Base-by-base conservation (phyloP, 2,329 filamentous ascomycete species). In the Neospermospora avenae region DNA sequence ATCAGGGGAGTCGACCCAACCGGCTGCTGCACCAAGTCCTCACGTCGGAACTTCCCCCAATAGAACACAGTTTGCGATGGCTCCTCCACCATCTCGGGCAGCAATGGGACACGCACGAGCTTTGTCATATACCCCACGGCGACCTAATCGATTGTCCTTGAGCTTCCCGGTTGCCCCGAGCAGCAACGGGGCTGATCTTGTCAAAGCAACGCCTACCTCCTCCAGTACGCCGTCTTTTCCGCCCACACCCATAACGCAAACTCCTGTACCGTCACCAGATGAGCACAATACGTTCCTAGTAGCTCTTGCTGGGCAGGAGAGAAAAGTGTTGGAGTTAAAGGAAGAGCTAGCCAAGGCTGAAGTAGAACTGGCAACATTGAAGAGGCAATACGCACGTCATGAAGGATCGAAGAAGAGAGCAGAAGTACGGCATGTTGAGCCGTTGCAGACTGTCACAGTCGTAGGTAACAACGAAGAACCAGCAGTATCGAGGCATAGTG, bases 331-430 rank as follows among this genome's bases (percentile, higher is more conserved):
- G 59, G 95, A 98, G 75, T 79, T 99, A 55, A 89, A 87, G 61
- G 95, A 99, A 74, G 93, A 98, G 74, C 79, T 99, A n/a, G 78
- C 80, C 24, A 87, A 87, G 61, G 93, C 95, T 5, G 93, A 99
- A 73, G 77, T 79, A 13, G 89, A 96, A 49, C 79, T 99, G 42
- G 78, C 80, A 49, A 83, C 79, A 44, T 79, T 99, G 63, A 98
- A 97, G 79, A 88, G 84, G 69, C 88, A 92, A 74, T 98, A 91
- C 88, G 84, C 90, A 1, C 77, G 80, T 14, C 86, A 92, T 62
- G 92, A 97, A 72, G 86, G 85, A 49, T 83, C 84, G 61, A 91
- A 86, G 76, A 93, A 93, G 76, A 83, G 85, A 60, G 84, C 85
- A 3, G 85, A 91, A 62, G 81, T 84, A 54, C 83, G 80, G 65